phyloP scores from a whole-genome alignment of 768 basidiomycete genomes.

The Epithele typhae region DNA sequence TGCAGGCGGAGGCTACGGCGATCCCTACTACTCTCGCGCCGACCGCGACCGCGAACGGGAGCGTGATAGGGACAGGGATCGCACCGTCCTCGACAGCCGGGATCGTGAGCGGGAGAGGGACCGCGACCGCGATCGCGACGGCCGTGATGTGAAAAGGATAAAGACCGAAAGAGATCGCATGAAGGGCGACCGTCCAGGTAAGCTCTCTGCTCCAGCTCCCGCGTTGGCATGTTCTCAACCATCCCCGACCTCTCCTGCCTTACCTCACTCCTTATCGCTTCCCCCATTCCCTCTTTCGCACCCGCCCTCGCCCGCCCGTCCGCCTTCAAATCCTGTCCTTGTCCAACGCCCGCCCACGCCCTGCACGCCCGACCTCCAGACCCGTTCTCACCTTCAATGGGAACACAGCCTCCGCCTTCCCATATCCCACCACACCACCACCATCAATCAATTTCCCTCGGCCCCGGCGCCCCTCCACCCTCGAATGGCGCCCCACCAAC shows the following conservation, averaged over 20 bases:
- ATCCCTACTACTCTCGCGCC: constrained; percentile 35
- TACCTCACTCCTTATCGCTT: constrained; percentile 25
- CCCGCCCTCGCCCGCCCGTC: constrained; percentile 5
- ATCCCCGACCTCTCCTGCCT: constrained; percentile 7
- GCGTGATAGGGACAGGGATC: constrained; percentile 22
- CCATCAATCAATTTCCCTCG: constrained; percentile 22
- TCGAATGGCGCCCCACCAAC: constrained; percentile 10
- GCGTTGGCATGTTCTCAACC: constrained; percentile 12
- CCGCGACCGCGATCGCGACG: constrained; percentile 35
- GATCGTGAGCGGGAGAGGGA: constrained; percentile 35
- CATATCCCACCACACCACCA: constrained; percentile 15
- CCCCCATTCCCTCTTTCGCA: constrained; percentile 1
- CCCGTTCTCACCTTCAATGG: constrained; percentile 21
- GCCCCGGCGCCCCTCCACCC: constrained; percentile 11
- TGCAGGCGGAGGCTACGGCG: constrained; percentile 24
- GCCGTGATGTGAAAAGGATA: constrained; percentile 55
- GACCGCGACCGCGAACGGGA: constrained; percentile 26
- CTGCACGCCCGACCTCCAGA: constrained; percentile 8
- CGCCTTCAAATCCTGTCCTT: neutral
- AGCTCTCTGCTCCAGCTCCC: constrained; percentile 21
- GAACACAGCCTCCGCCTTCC: constrained; percentile 10
- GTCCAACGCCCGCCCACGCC: neutral
- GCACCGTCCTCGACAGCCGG: constrained; percentile 26
- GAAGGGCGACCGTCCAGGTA: constrained; percentile 42
- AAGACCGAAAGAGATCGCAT: constrained; percentile 51